These are phyloP conservation scores for Podospora didyma DNA, from an alignment of 495 filamentous ascomycete species.

Conservation along the genomic window DNA sequence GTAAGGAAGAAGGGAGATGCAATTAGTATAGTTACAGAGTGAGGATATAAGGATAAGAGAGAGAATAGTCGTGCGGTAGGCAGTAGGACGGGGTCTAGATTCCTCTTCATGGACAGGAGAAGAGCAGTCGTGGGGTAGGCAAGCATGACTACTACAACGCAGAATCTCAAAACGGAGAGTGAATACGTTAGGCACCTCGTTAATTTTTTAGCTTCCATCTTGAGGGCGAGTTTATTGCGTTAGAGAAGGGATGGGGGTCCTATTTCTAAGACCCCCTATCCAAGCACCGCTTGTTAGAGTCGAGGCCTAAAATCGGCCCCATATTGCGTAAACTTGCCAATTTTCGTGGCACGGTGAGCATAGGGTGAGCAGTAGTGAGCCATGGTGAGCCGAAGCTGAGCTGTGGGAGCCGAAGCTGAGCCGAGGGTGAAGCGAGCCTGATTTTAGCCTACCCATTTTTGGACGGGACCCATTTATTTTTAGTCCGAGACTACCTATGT, in stretches of 20 bases:
- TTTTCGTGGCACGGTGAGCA: slow-evolving; percentile 1
- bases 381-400: too few species aligned
- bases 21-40: too few species aligned
- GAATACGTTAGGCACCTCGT: neutral
- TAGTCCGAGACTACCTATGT: neutral
- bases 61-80: too few species aligned
- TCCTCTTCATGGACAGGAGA: too few species aligned
- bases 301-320: neutral
- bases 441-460: slow-evolving; percentile 7
- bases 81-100: too few species aligned
- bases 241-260: neutral
- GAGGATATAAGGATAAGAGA: too few species aligned
- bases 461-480: neutral
- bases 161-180: neutral
- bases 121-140: too few species aligned
- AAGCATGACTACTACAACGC: too few species aligned
- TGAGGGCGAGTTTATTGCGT: slow-evolving; percentile 1
- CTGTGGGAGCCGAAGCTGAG: slow-evolving; percentile 10
- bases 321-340: slow-evolving; percentile 1
- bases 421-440: slow-evolving; percentile 9
- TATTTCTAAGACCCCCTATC: neutral
- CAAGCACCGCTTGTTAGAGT: neutral
- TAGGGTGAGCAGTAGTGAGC: slow-evolving; percentile 6
- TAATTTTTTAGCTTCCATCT: neutral
- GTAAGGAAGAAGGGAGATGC: too few species aligned